Conservation (phyloP, 805 yeast genomes). For the Starmerella ratchasimensis region DNA sequence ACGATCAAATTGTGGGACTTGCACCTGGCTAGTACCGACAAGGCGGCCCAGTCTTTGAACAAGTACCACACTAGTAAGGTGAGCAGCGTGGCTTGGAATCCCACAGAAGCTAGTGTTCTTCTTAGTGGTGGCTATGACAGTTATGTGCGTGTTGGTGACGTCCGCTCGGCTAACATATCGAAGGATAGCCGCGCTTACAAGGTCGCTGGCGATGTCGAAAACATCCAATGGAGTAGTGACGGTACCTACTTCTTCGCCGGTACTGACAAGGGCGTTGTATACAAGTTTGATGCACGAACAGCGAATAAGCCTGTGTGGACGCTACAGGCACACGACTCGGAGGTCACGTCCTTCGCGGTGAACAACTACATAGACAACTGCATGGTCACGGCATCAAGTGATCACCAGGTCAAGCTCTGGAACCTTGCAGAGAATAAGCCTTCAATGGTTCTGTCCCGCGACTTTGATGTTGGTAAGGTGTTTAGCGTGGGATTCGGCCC, state of each 20-base stretch:
- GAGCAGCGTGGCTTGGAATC: constrained; percentile 80
- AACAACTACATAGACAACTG: constrained; percentile 56
- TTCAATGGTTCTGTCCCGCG: constrained; percentile 78
- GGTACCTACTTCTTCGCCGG: constrained; percentile 58
- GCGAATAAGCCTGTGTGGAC: constrained; percentile 69
- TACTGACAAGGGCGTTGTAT: constrained; percentile 80
- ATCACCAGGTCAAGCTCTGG: constrained; percentile 79
- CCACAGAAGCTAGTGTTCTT: constrained; percentile 35
- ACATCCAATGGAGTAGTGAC: constrained; percentile 55
- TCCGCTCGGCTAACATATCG: constrained; percentile 51
- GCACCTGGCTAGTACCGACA: constrained; percentile 35
- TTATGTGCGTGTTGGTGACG: constrained; percentile 63
- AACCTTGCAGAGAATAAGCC: constrained; percentile 51
- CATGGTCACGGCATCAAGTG: constrained; percentile 79
- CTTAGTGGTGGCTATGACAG: constrained; percentile 89
- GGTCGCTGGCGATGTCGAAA: constrained; percentile 71
- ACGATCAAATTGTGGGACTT: constrained; percentile 95
- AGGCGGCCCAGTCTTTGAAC: constrained; percentile 60
- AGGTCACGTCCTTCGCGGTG: constrained; percentile 67
- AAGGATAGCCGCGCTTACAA: constrained; percentile 47
- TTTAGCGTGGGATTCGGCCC: constrained; percentile 71
- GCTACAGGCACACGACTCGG: constrained; percentile 91
- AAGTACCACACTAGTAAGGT: constrained; percentile 70
- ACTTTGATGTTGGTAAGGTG: constrained; percentile 89
- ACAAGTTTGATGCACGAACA: constrained; percentile 74